Percentiles rank a stretch among this genome's conserved stretches.
Evolutionary conservation across 352 stramenopile species (phyloP).

Genomic region (Phytophthora sojae): DNA sequence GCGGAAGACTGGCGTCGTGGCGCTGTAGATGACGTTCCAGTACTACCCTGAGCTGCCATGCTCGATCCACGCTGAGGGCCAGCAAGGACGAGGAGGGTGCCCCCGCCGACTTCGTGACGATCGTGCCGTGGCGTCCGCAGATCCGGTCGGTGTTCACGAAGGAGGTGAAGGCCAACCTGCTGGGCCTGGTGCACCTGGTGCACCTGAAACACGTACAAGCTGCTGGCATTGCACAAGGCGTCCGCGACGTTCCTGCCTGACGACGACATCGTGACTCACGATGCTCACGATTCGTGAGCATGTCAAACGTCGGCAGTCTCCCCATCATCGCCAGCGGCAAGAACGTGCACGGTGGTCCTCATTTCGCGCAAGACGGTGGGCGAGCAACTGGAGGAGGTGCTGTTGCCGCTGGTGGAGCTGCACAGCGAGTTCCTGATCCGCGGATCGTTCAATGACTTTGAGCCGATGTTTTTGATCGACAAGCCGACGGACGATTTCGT

Average conservation of each 20-base stretch:
- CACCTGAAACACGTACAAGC: no score
- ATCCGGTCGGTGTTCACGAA: no score
- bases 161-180: no score
- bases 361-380: conserved; percentile 73
- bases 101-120: conserved; percentile 80
- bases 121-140: conserved; percentile 79
- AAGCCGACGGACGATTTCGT: conserved; percentile 55
- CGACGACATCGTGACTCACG: conserved; percentile 52
- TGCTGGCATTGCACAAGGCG: no score
- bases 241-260: conserved; percentile 60
- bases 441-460: conserved; percentile 81
- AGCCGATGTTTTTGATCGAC: no score
- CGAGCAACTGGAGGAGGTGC: conserved; percentile 55
- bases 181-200: no score
- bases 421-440: conserved; percentile 89
- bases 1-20: no score
- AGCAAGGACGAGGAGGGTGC: no score
- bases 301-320: conserved; percentile 70
- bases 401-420: conserved; percentile 78
- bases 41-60: no score
- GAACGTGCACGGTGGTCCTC: conserved; percentile 76
- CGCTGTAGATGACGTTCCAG: no score
- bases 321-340: conserved; percentile 85
- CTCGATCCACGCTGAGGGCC: no score
- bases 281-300: conserved; percentile 45